A percentile compares a stretch with the other conserved stretches of the same genome.
These are phyloP conservation scores for Colletotrichum tabaci DNA, from an alignment of 2,329 filamentous ascomycete species.

Conservation along the genomic window DNA sequence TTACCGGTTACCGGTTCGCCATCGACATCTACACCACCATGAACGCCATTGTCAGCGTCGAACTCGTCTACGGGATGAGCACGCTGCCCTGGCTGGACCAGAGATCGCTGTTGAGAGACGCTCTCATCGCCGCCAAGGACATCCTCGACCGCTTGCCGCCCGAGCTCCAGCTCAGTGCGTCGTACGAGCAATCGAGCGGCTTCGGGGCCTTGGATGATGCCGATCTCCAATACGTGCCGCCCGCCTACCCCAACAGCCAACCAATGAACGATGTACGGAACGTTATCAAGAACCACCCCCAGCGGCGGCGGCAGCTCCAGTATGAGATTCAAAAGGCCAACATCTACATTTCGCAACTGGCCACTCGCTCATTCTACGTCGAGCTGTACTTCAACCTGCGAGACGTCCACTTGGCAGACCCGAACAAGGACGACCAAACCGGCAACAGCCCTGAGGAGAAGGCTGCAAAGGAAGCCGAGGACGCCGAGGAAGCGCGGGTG, in stretches of 20 bases:
- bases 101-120: conserved; percentile 79
- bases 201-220: conserved; percentile 60
- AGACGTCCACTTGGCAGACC: conserved; percentile 72
- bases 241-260: conserved; percentile 62
- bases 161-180: conserved; percentile 73
- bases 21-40: conserved; percentile 86
- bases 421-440: conserved; percentile 53
- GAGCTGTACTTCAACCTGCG: conserved; percentile 87
- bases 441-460: conserved; percentile 55
- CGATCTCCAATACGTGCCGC: conserved; percentile 67
- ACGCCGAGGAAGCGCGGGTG: conserved; percentile 63
- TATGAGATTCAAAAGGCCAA: conserved; percentile 95
- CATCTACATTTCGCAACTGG: conserved; percentile 85
- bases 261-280: conserved; percentile 66
- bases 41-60: conserved; percentile 83
- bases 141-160: conserved; percentile 77
- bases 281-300: conserved; percentile 63
- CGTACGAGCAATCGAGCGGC: conserved; percentile 53
- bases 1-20: conserved; percentile 86
- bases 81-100: conserved; percentile 86
- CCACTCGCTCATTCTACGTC: conserved; percentile 86
- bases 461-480: conserved; percentile 56
- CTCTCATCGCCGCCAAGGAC: conserved; percentile 78
- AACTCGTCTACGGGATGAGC: conserved; percentile 85
- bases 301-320: conserved; percentile 73